Evolutionary conservation across 1,284 basidiomycete species (phyloP).

Genomic region (Anthracocystis walkeri): DNA sequence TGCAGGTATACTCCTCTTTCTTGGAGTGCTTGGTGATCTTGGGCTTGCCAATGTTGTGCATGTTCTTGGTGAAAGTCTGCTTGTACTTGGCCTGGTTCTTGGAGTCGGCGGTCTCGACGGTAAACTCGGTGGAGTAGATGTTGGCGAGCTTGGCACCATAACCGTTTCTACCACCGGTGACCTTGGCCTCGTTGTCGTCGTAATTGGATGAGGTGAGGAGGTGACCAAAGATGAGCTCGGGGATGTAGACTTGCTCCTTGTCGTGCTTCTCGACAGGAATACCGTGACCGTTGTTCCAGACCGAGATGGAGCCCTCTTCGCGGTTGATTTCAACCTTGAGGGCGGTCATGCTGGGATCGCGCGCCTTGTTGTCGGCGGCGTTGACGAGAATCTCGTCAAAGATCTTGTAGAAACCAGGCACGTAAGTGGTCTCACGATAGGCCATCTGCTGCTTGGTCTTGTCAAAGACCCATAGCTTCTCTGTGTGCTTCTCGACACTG

Average conservation of each 20-base stretch:
- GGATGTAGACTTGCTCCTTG: slow-evolving; percentile 93
- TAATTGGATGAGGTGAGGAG: slow-evolving; percentile 96
- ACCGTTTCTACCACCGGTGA: slow-evolving; percentile 97
- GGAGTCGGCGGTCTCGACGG: slow-evolving; percentile 96
- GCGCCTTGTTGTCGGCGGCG: slow-evolving; percentile 96
- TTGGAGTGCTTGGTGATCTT: slow-evolving; percentile 84
- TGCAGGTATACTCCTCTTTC: slow-evolving; percentile 86
- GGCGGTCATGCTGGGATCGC: slow-evolving; percentile 65
- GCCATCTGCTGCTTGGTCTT: slow-evolving; percentile 63
- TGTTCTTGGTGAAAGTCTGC: slow-evolving; percentile 94
- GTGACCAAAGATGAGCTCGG: slow-evolving; percentile 97
- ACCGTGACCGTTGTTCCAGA: slow-evolving; percentile 95
- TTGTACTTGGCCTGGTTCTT: slow-evolving; percentile 89
- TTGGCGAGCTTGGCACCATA: slow-evolving; percentile 97
- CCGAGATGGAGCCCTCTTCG: slow-evolving; percentile 86
- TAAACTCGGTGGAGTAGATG: slow-evolving; percentile 97
- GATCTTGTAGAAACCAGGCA: slow-evolving; percentile 99
- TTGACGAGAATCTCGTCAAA: slow-evolving; percentile 99
- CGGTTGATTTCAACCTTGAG: slow-evolving; percentile 78
- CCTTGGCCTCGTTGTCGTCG: slow-evolving; percentile 98
- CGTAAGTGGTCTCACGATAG: slow-evolving; percentile 82
- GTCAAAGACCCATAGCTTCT: slow-evolving; percentile 69
- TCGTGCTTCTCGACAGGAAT: slow-evolving; percentile 96
- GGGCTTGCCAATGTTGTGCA: slow-evolving; percentile 86
- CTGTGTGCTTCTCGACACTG: slow-evolving; percentile 67